phyloP scores from a whole-genome alignment of 2,329 filamentous ascomycete species.

The Zymoseptoria tritici region DNA sequence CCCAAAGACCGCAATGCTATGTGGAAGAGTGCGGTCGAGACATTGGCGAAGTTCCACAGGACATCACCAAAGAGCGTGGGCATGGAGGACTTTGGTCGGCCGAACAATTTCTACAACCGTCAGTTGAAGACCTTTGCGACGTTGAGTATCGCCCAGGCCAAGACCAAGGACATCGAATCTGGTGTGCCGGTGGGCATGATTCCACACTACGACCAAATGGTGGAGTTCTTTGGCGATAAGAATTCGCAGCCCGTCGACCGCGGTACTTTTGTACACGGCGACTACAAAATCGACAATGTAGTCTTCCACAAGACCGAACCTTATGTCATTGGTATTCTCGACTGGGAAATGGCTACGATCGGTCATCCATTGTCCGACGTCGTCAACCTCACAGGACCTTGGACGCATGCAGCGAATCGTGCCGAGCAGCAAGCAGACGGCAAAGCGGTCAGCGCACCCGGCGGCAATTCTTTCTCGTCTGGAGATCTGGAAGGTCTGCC shows the following conservation, averaged over 20 bases:
- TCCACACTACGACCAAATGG: conserved; percentile 73
- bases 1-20: conserved; percentile 64
- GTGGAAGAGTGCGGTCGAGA: conserved; percentile 79
- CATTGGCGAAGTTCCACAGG: conserved; percentile 77
- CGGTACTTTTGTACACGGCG: conserved; percentile 77
- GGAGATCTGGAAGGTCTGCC: conserved; percentile 61
- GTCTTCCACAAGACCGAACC: conserved; percentile 81
- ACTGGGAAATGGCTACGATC: conserved; percentile 98
- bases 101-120: conserved; percentile 71
- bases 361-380: conserved; percentile 93
- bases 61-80: conserved; percentile 61
- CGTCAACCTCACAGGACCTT: conserved; percentile 61
- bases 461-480: conserved; percentile 50
- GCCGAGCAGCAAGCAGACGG: conserved; percentile 17
- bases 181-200: conserved; percentile 69
- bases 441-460: conserved; percentile 34
- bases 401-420: conserved; percentile 30
- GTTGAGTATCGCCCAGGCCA: conserved; percentile 71
- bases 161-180: conserved; percentile 68
- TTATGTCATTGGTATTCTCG: conserved; percentile 82
- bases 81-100: conserved; percentile 65
- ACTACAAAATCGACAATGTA: conserved; percentile 72
- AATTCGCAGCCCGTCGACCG: conserved; percentile 67
- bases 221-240: conserved; percentile 67
- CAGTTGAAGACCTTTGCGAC: conserved; percentile 77